Conservation (phyloP, 176 grass and related monocot genomes). For the Carex kokanica region DNA sequence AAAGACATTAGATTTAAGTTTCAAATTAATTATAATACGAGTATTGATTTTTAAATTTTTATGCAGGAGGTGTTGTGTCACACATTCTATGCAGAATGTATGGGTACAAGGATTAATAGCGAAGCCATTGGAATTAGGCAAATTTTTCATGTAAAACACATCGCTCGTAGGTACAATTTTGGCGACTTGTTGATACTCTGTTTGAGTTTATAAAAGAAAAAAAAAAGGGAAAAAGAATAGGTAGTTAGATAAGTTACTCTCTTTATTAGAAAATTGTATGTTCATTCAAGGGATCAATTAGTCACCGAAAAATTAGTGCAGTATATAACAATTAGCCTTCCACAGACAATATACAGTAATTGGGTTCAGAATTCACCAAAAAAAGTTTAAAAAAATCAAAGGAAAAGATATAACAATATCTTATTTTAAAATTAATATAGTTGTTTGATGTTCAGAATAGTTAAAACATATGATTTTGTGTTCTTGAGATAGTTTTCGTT, state of each 20-base stretch:
- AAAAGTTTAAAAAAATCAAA: too few relatives aligned
- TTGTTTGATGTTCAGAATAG: too few relatives aligned
- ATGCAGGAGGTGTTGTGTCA: neutral
- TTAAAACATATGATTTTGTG: neutral
- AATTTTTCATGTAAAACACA: conserved; percentile 10
- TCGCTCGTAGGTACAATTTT: conserved; percentile 1
- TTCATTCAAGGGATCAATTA: neutral
- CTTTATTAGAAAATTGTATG: neutral
- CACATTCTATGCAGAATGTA: conserved; percentile 6
- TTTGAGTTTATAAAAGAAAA: neutral
- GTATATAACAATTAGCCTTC: too few relatives aligned
- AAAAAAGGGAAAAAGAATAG: too few relatives aligned
- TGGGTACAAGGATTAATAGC: neutral
- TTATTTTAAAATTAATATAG: neutral
- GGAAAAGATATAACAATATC: neutral
- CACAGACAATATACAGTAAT: too few relatives aligned
- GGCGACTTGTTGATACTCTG: neutral
- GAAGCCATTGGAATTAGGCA: neutral
- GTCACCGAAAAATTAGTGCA: too few relatives aligned
- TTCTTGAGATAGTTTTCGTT: neutral
- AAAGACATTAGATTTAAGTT: neutral
- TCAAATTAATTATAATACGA: too few relatives aligned
- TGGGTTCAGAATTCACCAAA: too few relatives aligned
- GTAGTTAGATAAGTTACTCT: neutral
- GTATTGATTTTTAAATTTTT: too few relatives aligned